Evolutionary conservation across 23 red algal species (phyloP).

Genomic region (Chondrus crispus): DNA sequence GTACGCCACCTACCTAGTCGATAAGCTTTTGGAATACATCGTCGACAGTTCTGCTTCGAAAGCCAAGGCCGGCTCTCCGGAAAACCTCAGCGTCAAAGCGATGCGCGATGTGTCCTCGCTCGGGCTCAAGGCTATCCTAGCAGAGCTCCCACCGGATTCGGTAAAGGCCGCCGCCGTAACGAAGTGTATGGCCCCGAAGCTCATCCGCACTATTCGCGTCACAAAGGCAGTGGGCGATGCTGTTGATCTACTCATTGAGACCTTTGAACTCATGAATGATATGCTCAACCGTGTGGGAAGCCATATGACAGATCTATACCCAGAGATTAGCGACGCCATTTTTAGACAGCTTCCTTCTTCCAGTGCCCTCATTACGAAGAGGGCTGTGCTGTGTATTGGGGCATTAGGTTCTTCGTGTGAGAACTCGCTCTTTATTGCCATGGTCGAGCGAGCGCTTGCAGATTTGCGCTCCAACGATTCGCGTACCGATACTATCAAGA

Average conservation of each 20-base stretch:
- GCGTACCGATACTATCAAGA: background rate
- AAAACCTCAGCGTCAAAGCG: conserved; percentile 40
- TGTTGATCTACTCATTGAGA: conserved; percentile 45
- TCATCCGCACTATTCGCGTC: conserved; percentile 21
- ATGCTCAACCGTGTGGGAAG: conserved; percentile 39
- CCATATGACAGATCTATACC: conserved; percentile 7
- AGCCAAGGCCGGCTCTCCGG: background rate
- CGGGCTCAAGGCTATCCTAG: conserved; percentile 54
- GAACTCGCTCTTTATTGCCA: conserved; percentile 26
- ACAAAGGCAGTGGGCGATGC: background rate
- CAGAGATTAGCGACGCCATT: conserved; percentile 22
- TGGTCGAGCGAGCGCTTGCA: conserved; percentile 18
- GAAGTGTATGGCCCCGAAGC: background rate
- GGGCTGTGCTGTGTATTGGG: conserved; percentile 44
- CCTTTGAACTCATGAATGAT: conserved; percentile 65
- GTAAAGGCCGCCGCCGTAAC: conserved; percentile 2
- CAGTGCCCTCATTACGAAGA: conserved; percentile 41
- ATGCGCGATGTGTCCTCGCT: conserved; percentile 68
- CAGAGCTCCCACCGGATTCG: conserved; percentile 17
- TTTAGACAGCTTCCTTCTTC: conserved; percentile 25
- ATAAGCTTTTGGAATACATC: conserved; percentile 47
- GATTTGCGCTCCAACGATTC: background rate
- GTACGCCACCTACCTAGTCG: conserved; percentile 43
- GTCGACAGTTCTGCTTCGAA: background rate
- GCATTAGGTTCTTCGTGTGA: conserved; percentile 25